Percentiles rank a stretch among this genome's conserved stretches.
These are phyloP conservation scores for Vanrija humicola DNA, from an alignment of 1,284 basidiomycete genomes.

Conservation along the genomic window DNA sequence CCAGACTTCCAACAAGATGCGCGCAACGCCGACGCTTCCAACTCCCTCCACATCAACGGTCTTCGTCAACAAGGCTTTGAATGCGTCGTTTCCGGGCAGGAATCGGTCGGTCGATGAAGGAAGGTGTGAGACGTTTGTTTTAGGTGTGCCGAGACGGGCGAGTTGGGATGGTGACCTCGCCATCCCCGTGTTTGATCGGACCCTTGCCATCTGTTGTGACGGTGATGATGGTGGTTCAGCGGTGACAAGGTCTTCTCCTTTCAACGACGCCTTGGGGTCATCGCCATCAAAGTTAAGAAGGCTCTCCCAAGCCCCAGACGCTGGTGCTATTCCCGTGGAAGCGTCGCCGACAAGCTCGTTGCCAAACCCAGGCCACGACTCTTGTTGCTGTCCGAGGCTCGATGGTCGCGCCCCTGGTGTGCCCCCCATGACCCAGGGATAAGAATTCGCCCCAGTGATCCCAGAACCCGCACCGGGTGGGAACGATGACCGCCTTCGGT, in stretches of 20 bases:
- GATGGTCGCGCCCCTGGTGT: constrained; percentile 15
- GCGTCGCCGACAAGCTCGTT: constrained; percentile 4
- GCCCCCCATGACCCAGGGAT: constrained; percentile 21
- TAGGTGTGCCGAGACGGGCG: too few species aligned
- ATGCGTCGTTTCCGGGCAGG: constrained; percentile 3
- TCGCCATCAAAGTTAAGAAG: constrained; percentile 25
- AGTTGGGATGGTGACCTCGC: too few species aligned
- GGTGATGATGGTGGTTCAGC: background rate
- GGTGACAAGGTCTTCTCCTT: too few species aligned
- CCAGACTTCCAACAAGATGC: constrained; percentile 41
- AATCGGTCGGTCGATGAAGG: too few species aligned
- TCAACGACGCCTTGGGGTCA: too few species aligned
- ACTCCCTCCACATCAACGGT: constrained; percentile 41
- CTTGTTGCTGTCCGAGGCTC: constrained; percentile 5
- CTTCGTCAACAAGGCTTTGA: constrained; percentile 33
- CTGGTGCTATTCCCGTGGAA: background rate
- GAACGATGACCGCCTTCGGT: constrained; percentile 24
- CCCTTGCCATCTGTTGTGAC: background rate
- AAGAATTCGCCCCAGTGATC: constrained; percentile 15
- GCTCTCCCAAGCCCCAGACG: constrained; percentile 23
- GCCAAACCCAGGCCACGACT: constrained; percentile 3
- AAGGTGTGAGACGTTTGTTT: too few species aligned
- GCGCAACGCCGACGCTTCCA: constrained; percentile 30
- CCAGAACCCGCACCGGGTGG: constrained; percentile 24
- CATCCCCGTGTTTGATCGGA: too few species aligned